Evolutionary conservation across 257 asterid species (phyloP), one percentile per base, ranked within the genome.

Genomic region (Solanum medicagineum): DNA sequence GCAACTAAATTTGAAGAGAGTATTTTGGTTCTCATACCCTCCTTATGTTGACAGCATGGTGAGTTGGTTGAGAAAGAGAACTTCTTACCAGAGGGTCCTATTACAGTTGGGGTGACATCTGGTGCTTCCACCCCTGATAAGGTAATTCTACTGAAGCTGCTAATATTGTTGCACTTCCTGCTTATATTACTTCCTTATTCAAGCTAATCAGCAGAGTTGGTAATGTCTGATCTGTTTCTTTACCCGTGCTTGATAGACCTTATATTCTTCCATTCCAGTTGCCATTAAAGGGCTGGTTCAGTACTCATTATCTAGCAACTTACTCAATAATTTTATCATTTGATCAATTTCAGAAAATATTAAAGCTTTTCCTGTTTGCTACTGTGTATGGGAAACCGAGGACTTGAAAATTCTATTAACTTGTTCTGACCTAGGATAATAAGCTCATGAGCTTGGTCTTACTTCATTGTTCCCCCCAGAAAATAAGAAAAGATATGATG

Each of bases 81-180:
- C 90, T 96, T 90, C 86, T 92, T 96, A 53, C 99, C 99, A 36
- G 91, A 92, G 83, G 99, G 99, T 84, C 98, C 97, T 83, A 84
- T 96, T 89, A 96, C 95, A 70, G 79, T 96, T 10, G 99, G 99
- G 57, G 85, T 97, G 65, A 97, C 99, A 83, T 97, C 99, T 59
- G 99, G 99, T 83, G 99, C 99, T 84, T 97, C 99, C 71, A 97
- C 99, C 51, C 99, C 99, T 45, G 99, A 97, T 89, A 97, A 95
- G 97, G 99, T 97, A 89, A 88, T 73, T 29, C 80, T 54, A 79
- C 15, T 55, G 36, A 63, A 19, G 7, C 53, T 20, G 14, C 32
- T 54, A 15, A 5, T 22, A 42, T 26, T 32, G 13, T 51, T 65
- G 29, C 42, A 9, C 36, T 63, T 44, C n/a, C 68, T 11, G 12